Conservation (phyloP, 192 early-diverging fungal genomes). For the Entomortierella beljakovae region DNA sequence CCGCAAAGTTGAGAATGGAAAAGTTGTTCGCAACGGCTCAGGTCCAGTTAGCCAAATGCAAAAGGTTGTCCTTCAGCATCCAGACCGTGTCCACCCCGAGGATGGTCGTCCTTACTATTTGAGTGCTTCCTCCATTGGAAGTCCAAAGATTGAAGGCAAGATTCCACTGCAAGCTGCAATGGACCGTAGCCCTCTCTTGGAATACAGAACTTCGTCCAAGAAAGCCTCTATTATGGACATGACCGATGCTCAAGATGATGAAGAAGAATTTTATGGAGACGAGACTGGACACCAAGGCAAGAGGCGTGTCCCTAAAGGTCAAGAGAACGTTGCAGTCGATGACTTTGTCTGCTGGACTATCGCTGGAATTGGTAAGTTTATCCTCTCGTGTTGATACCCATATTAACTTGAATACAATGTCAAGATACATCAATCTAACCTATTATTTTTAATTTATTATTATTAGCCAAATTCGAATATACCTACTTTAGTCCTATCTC, state of each 20-base stretch:
- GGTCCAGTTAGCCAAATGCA: conserved; percentile 89
- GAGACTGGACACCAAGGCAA: conserved; percentile 26
- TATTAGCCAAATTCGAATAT: conserved; percentile 60
- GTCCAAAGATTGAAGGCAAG: conserved; percentile 55
- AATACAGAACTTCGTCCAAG: conserved; percentile 52
- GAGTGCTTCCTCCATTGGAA: conserved; percentile 55
- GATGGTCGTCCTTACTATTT: conserved; percentile 53
- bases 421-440: too few species aligned
- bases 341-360: conserved; percentile 91
- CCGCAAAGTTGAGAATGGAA: conserved; percentile 83
- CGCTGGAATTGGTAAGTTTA: conserved; percentile 76
- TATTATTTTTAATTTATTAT: too few species aligned
- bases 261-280: conserved; percentile 25
- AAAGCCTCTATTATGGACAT: conserved; percentile 55
- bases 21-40: conserved; percentile 67
- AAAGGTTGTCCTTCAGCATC: conserved; percentile 78
- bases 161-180: conserved; percentile 52
- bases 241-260: conserved; percentile 30
- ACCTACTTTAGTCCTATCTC: conserved; percentile 57
- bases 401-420: too few species aligned
- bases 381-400: conserved; percentile 11
- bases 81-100: conserved; percentile 43
- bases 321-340: conserved; percentile 57
- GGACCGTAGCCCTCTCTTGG: conserved; percentile 50
- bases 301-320: conserved; percentile 24